Base-by-base conservation (phyloP, 495 filamentous ascomycete genomes). In the Aspergillus heteromorphus region DNA sequence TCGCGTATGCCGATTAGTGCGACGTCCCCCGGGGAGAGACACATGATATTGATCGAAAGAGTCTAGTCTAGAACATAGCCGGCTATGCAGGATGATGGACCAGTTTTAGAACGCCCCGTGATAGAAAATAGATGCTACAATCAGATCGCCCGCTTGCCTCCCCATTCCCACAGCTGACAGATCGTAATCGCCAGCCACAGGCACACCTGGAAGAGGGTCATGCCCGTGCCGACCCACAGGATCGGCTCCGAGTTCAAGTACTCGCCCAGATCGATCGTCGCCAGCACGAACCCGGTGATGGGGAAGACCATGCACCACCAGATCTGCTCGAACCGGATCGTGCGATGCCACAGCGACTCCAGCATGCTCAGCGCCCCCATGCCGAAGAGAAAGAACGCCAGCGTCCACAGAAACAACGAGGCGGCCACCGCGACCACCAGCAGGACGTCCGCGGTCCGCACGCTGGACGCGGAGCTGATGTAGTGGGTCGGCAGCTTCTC, bases 341-440 rank as follows among this genome's bases (percentile, higher is more conserved):
- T 29, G 2, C 43, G 17, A 27, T 10, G 73, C 65, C 25, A 48
- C 5, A 36, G 18, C 7, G 18, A 19, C 11, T 47, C 72, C 73
- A 13, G 75, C 60, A 34, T 71, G 51, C 57, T 58, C 1, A 58
- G 1, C 6, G 50, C 38, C 0, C 80, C 78, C 0, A 81, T 70
- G 16, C 40, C 30, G 19, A 54, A 45, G 66, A 82, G 82, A 25
- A 85, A 48, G 9, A 54, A 49, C 0, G 52, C 43, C 10, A 54
- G 18, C n/a, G 25, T 13, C 52, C 56, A 51, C 7, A 59, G 48
- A 65, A 83, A 83, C 16, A 86, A 11, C 10, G 21, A 74, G 2
- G 51, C 70, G 73, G 10, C 64, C 17, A 29, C 77, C 45, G 79
- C 75, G 9, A 76, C 27, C 4, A 80, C 51, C 11, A 72, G 57